A percentile compares a stretch with the other conserved stretches of the same genome.
phyloP scores from a whole-genome alignment of 352 stramenopile species.

The Phytopythium oedochilum region DNA sequence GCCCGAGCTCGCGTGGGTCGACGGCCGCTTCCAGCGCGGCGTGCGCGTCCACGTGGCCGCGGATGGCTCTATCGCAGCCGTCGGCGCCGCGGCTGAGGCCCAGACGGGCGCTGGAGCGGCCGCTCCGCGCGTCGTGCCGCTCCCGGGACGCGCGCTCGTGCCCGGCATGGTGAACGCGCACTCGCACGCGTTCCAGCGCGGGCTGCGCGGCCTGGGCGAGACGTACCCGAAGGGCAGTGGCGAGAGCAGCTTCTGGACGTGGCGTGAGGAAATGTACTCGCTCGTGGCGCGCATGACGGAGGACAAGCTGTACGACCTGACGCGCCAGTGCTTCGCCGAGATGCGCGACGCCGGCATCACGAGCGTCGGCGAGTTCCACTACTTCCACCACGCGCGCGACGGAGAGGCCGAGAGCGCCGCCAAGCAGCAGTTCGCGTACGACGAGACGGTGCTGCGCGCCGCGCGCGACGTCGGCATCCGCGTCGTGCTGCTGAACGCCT shows the following conservation, averaged over 20 bases:
- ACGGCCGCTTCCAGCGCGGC: conserved; percentile 42
- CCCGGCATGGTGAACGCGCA: conserved; percentile 80
- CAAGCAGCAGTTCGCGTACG: conserved; percentile 52
- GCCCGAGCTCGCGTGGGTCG: conserved; percentile 68
- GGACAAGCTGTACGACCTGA: conserved; percentile 58
- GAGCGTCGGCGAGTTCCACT: conserved; percentile 76
- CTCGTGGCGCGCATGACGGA: conserved; percentile 64
- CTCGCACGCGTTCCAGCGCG: conserved; percentile 75
- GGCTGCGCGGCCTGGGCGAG: conserved; percentile 66
- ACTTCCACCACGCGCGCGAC: conserved; percentile 61
- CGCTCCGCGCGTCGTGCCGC: conserved; percentile 14
- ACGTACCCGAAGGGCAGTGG: conserved; percentile 48
- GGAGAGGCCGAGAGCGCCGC: conserved; percentile 21
- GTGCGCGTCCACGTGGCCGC: conserved; percentile 46
- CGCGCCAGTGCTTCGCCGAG: conserved; percentile 71
- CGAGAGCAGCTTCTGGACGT: conserved; percentile 76
- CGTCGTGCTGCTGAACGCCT: conserved; percentile 72
- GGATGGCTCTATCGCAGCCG: conserved; percentile 39
- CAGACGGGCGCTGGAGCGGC: no score
- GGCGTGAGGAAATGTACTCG: conserved; percentile 83
- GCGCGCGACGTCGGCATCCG: conserved; percentile 63
- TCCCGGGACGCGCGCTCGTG: conserved; percentile 47
- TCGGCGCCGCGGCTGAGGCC: conserved; percentile 9
- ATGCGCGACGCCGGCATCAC: conserved; percentile 77
- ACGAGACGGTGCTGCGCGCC: conserved; percentile 60